Evolutionary conservation across 2,329 filamentous ascomycete species (phyloP), one percentile per base, ranked within the genome.

Genomic region (Chaetomiaceae sp.): DNA sequence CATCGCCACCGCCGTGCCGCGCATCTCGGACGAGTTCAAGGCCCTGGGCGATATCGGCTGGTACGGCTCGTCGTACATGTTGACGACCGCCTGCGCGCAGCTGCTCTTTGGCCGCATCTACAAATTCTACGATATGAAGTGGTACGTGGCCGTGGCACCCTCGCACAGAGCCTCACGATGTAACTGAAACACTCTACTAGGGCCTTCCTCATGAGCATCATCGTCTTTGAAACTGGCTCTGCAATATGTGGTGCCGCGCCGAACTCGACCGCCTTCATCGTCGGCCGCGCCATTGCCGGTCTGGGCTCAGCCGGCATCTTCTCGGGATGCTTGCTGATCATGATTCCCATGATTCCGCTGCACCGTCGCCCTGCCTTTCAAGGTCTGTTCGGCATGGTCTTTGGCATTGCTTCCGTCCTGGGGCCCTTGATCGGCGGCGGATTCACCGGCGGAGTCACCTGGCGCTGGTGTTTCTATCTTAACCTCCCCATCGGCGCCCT

Each of bases 11-110:
- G 76, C 75, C 10, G 70, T 76, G 19, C 75, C 75, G 2, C 62
- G 66, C 27, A 79, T 79, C 57, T 76, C 74, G n/a, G 68, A 76
- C 54, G 73, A 78, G 17, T 79, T 79, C 58, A 64, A 75, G 38
- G 75, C 75, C 42, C 62, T 81, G 2, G 72, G 73, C 2, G 79
- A 83, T 50, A 76, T 83, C 47, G 78, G 78, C 42, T 83, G 79
- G 79, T 83, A 83, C 59, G 78, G 75, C 5, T 77, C 75, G 30
- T 72, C 76, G 1, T 80, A 81, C 58, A 75, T 81, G 68, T 65
- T 83, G 52, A 79, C 78, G 11, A 76, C 75, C 2, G 71, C 75
- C 6, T 74, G 74, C n/a, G 73, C 69, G 15, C 73, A 77, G 55
- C 65, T 76, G 3, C 56, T 77, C 8, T 78, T 74, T 56, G 75